Percentiles rank a stretch among this genome's conserved stretches.
These are phyloP conservation scores for Camelina laxa DNA, from an alignment of 345 rosid genomes.

Conservation along the genomic window DNA sequence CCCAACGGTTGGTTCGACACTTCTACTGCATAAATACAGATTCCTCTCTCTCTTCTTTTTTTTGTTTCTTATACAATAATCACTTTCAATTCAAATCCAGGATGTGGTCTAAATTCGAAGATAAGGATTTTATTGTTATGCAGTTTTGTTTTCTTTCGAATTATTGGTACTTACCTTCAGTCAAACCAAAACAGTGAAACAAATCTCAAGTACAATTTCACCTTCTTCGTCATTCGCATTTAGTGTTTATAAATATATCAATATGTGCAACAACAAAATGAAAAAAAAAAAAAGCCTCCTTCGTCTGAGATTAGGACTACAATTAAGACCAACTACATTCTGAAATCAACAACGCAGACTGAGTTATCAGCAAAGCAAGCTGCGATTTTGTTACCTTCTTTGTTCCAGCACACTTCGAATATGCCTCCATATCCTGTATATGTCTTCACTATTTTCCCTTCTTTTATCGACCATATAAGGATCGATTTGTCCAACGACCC, in stretches of 20 bases:
- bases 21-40: not conserved
- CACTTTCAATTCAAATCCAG: not conserved
- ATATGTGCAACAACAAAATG: constrained; percentile 36
- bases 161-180: not conserved
- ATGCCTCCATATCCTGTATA: constrained; percentile 90
- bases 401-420: constrained; percentile 97
- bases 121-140: not conserved
- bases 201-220: too few relatives aligned
- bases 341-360: constrained; percentile 86
- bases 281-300: constrained; percentile 3
- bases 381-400: constrained; percentile 95
- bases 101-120: constrained; percentile 16
- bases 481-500: constrained; percentile 92
- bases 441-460: constrained; percentile 88
- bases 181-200: not conserved
- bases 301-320: constrained; percentile 15
- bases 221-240: not conserved
- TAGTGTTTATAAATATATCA: not conserved
- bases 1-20: constrained; percentile 11
- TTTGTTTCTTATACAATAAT: not conserved
- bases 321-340: constrained; percentile 56
- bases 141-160: constrained; percentile 1
- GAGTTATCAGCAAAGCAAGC: constrained; percentile 91
- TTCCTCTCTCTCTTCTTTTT: too few relatives aligned
- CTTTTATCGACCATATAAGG: constrained; percentile 93